Base-by-base conservation (phyloP, 345 rosid genomes). In the Brassica rapa region DNA sequence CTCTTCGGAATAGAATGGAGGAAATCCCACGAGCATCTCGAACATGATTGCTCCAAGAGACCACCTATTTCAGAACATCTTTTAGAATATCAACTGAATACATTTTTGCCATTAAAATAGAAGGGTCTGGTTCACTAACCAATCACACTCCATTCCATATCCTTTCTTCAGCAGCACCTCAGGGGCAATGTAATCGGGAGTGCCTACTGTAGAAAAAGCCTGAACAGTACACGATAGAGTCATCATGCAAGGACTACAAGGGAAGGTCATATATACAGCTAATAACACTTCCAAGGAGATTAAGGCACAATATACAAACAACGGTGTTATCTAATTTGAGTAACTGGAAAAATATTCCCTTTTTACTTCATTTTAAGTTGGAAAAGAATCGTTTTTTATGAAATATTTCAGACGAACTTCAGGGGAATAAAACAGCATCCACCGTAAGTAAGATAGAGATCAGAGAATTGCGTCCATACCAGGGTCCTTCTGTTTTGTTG, bases 401-500 rank as follows among this genome's bases (percentile, higher is more conserved):
- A 59, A 9, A 49, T 33, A 24, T 43, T 41, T 59, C 65, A 73
- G 70, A 68, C 19, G 63, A 59, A 24, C 2, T 30, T 51, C 46
- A 73, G 46, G 53, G 49, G 49, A 65, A 61, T 41, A 61, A 9
- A 71, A 29, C 19, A 78, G 59, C 5, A 66, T 30, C 46, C 65
- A 71, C 6, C 1, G n/a, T 12, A 59, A 66, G 46, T 12, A 59
- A 66, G 46, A 59, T 61, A 61, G 24, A 68, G 74, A 49, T n/a
- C 60, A 41, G 67, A 64, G 51, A 67, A 70, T 61, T 14, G 56
- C 72, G 74, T 72, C 72, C 82, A 81, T 84, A 89, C 93, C 78
- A 89, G 82, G 82, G 84, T 84, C 75, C 90, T 81, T 81, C 93
- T 81, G 75, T 87, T 89, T 83, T 87, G 87, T 85, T 89, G 90